Conservation (phyloP, 2,329 filamentous ascomycete genomes). For the Ceratocystis alfenasii region DNA sequence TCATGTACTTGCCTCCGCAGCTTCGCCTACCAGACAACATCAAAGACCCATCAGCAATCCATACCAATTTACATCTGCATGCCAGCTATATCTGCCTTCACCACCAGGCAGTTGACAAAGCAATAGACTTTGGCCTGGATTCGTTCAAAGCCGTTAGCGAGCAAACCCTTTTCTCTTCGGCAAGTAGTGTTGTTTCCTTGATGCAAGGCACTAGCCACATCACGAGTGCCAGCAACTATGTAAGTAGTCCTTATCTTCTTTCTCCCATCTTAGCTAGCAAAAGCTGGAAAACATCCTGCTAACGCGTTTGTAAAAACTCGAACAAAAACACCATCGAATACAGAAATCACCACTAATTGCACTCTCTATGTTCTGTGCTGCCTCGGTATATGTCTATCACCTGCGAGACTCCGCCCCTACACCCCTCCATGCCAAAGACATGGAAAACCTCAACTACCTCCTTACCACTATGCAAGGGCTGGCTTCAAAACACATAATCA, state of each 20-base stretch:
- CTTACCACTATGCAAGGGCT: conserved; percentile 67
- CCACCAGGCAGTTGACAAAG: conserved; percentile 75
- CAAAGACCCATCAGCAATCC: conserved; percentile 60
- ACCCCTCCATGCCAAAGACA: conserved; percentile 38
- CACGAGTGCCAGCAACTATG: conserved; percentile 37
- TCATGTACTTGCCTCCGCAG: conserved; percentile 64
- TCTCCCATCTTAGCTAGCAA: neutral
- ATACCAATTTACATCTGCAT: conserved; percentile 80
- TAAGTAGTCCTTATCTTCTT: conserved; percentile 34
- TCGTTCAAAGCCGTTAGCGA: conserved; percentile 59
- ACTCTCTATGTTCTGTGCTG: conserved; percentile 74
- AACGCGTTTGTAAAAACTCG: too few relatives aligned
- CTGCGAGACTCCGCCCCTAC: conserved; percentile 54
- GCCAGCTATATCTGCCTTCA: conserved; percentile 80
- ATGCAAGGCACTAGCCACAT: conserved; percentile 64
- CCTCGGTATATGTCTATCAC: conserved; percentile 71
- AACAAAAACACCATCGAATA: too few relatives aligned
- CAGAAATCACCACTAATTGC: conserved; percentile 50
- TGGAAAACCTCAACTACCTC: conserved; percentile 57
- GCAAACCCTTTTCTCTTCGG: conserved; percentile 62
- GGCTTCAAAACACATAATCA: conserved; percentile 61
- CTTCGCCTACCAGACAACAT: conserved; percentile 60
- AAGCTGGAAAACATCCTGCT: conserved; percentile 31
- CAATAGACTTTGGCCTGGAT: conserved; percentile 48
- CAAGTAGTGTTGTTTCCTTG: conserved; percentile 72